Conservation (phyloP, 257 asterid species). For the Solanum clarkiae region DNA sequence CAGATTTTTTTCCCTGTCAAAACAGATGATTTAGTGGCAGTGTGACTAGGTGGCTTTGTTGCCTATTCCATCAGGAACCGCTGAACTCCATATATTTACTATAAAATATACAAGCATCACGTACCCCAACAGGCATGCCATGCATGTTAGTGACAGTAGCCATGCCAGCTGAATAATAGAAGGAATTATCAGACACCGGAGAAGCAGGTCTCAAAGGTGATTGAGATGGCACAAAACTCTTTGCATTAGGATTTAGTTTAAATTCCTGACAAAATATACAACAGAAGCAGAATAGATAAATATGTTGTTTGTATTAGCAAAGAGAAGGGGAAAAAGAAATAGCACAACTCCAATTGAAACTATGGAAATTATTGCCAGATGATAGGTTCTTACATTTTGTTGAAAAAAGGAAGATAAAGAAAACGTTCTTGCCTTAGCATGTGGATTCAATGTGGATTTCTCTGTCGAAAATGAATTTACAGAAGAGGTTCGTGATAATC, state of each 20-base stretch:
- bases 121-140: conserved; percentile 88
- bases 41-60: too few species aligned
- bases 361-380: background rate
- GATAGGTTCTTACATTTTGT: background rate
- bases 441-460: conserved; percentile 76
- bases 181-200: conserved; percentile 69
- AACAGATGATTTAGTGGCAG: background rate
- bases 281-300: background rate
- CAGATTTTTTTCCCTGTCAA: background rate
- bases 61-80: too few species aligned
- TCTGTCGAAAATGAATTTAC: conserved; percentile 75
- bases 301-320: background rate
- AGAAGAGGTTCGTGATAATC: conserved; percentile 75
- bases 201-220: conserved; percentile 70
- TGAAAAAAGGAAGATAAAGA: background rate
- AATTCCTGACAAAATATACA: conserved; percentile 48
- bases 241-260: conserved; percentile 82
- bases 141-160: conserved; percentile 59
- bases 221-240: conserved; percentile 69
- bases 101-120: conserved; percentile 4
- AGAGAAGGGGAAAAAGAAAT: background rate
- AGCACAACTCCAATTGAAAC: background rate
- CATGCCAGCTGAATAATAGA: conserved; percentile 73
- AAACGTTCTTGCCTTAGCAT: conserved; percentile 61
- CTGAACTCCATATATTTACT: background rate